These are phyloP conservation scores for Penicillium sp. DNA, from an alignment of 2,329 filamentous ascomycete genomes.

Conservation along the genomic window DNA sequence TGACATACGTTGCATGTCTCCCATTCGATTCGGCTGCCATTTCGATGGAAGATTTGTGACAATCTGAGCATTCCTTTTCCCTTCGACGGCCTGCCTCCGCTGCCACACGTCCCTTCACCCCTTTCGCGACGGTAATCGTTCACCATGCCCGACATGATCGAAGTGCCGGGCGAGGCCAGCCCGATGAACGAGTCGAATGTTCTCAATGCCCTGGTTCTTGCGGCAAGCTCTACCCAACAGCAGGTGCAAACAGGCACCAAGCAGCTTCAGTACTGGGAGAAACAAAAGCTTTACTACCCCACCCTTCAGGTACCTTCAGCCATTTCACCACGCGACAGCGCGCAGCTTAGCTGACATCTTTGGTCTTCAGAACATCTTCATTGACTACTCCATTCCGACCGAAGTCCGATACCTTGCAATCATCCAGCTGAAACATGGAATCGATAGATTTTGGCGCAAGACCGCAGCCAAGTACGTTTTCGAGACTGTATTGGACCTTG, in stretches of 20 bases:
- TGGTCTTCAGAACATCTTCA: conserved; percentile 65
- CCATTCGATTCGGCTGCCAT: background rate
- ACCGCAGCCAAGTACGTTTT: conserved; percentile 63
- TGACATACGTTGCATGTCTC: background rate
- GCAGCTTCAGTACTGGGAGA: conserved; percentile 72
- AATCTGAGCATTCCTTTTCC: background rate
- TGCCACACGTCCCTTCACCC: background rate
- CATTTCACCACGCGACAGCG: background rate
- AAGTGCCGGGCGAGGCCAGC: conserved; percentile 77
- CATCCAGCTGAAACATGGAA: conserved; percentile 94
- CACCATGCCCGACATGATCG: conserved; percentile 68
- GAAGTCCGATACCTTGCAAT: conserved; percentile 85
- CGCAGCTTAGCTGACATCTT: background rate
- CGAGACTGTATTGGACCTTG: background rate
- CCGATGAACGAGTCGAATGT: conserved; percentile 65
- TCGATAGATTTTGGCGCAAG: conserved; percentile 90
- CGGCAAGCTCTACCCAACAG: conserved; percentile 62
- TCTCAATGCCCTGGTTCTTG: conserved; percentile 62
- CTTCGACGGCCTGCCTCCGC: background rate
- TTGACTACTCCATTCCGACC: conserved; percentile 72
- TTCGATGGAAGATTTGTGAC: background rate
- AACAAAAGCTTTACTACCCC: conserved; percentile 63
- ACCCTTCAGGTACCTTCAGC: conserved; percentile 60
- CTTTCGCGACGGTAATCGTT: conserved; percentile 12
- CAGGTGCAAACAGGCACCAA: conserved; percentile 65